These are phyloP conservation scores for Ceratobasidium sp. DNA, from an alignment of 1,284 basidiomycete genomes.

Conservation along the genomic window DNA sequence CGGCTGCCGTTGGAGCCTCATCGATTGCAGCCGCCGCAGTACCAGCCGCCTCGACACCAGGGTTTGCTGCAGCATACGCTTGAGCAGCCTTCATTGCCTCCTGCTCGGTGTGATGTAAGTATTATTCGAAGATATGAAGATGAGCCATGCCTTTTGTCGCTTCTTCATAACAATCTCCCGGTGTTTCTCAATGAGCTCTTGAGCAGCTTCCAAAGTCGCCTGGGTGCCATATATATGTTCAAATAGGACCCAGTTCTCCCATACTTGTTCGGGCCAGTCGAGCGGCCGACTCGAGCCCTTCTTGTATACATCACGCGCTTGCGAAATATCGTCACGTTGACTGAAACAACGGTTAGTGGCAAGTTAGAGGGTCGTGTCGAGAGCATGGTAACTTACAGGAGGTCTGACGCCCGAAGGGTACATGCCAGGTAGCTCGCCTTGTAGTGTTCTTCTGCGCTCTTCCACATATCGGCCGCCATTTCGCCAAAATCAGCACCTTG, in stretches of 20 bases:
- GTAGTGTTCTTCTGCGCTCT: constrained; percentile 71
- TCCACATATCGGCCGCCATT: constrained; percentile 71
- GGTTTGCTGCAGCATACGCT: constrained; percentile 55
- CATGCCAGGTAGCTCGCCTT: constrained; percentile 79
- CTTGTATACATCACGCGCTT: constrained; percentile 75
- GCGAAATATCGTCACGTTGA: constrained; percentile 68
- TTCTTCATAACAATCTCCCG: constrained; percentile 72
- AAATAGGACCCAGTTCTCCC: constrained; percentile 89
- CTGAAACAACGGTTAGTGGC: constrained; percentile 56
- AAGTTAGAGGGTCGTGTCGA: not conserved
- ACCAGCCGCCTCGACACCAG: constrained; percentile 52
- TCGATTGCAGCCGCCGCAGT: constrained; percentile 48
- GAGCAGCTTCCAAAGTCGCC: constrained; percentile 75
- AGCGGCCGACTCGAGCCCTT: constrained; percentile 75
- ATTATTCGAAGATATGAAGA: not conserved
- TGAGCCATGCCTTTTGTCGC: constrained; percentile 71
- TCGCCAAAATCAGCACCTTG: constrained; percentile 68
- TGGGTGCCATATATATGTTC: constrained; percentile 86
- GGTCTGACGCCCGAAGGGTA: constrained; percentile 74
- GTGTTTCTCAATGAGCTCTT: constrained; percentile 76
- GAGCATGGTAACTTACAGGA: constrained; percentile 66
- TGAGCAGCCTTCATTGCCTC: constrained; percentile 65
- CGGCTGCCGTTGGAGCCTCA: constrained; percentile 22
- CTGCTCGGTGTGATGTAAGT: constrained; percentile 66
- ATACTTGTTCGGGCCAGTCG: constrained; percentile 94